Evolutionary conservation across 495 filamentous ascomycete genomes (phyloP), one percentile per base, ranked within the genome.

Genomic region (Trichodelitschia bisporula): DNA sequence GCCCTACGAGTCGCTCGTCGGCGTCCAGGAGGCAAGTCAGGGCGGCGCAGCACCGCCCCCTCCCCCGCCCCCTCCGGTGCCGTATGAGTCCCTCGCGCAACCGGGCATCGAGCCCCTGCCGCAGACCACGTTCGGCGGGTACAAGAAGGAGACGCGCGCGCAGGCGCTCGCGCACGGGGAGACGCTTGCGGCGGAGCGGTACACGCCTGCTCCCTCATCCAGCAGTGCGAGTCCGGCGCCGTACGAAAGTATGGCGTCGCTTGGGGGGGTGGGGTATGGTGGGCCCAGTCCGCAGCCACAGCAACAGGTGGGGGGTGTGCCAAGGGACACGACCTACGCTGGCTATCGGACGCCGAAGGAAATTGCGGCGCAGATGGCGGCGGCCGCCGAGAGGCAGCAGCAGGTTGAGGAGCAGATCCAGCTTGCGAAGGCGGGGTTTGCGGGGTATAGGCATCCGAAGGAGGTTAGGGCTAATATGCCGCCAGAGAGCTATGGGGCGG

Each of bases 391-490:
- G 21, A 12, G 8, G 21, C 26, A 11, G 10, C 26, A 29, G 15
- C 6, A 29, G 14, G 15, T 6, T 14, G 5, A 12, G 26, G 26
- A 29, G 26, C 26, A 29, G 26, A 6, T 12, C 6, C 29, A 38
- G 28, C 19, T 13, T 16, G 33, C 19, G 18, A 40, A 45, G 13
- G 25, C 32, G 9, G 33, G 36, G 19, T 42, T 44, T 30, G 27
- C 9, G 10, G 49, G 49, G 5, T 53, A 52, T 36, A 30, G 43
- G 15, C 40, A 55, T 35, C 50, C 50, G n/a, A 49, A 42, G 38
- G 51, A 55, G 34, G 40, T 55, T 15, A 38, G 51, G 10, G 51
- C 51, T 14, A 55, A 55, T 23, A 51, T 55, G 48, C 49, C 50
- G 18, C 50, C 50, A 0, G 40, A 47, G n/a, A n/a, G n/a, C n/a